Base-by-base conservation (phyloP, 805 yeast genomes). In the Kluyveromyces lactis region DNA sequence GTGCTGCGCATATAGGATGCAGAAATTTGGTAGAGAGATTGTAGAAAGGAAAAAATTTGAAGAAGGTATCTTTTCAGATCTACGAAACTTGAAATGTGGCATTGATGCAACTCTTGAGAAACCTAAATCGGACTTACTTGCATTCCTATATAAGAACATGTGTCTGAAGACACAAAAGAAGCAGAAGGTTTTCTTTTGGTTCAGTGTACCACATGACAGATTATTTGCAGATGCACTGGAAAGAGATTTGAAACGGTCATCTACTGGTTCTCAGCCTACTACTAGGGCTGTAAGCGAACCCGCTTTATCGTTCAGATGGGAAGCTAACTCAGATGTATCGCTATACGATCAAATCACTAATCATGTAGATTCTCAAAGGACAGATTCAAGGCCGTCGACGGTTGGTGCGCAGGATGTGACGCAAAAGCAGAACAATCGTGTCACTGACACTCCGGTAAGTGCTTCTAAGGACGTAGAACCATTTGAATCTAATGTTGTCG, bases 101-200 rank as follows among this genome's bases (percentile, higher is more conserved):
- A 71, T 78, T 4, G 90, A 86, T 66, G 95, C 97, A 11, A 73
- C 86, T 4, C 66, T 90, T 42, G 97, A 90, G 58, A 77, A 75
- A 34, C 95, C 97, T 12, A 78, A 84, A 55, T 85, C 95, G 0
- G 79, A 78, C 26, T 87, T 90, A 56, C 68, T 90, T 43, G 83
- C 81, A 46, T 87, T 90, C 52, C 66, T 90, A 19, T 86, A 83
- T 63, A 83, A 81, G 54, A 85, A 90, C 57, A 78, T 80, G 47
- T 90, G 97, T 56, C 68, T 90, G 18, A 72, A 95, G 51, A 90
- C 98, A 0, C 97, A 90, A 53, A 90, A 90, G 71, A 90, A 92
- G 55, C 98, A 90, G 58, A 90, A 92, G 56, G 97, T 90, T 31
- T 90, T 90, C 58, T 86, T 82, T 60, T 92, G 97, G 97, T 87